A percentile compares a stretch with the other conserved stretches of the same genome.
These are phyloP conservation scores for Pascua guehoae DNA, from an alignment of 1,284 basidiomycete species.

Conservation along the genomic window DNA sequence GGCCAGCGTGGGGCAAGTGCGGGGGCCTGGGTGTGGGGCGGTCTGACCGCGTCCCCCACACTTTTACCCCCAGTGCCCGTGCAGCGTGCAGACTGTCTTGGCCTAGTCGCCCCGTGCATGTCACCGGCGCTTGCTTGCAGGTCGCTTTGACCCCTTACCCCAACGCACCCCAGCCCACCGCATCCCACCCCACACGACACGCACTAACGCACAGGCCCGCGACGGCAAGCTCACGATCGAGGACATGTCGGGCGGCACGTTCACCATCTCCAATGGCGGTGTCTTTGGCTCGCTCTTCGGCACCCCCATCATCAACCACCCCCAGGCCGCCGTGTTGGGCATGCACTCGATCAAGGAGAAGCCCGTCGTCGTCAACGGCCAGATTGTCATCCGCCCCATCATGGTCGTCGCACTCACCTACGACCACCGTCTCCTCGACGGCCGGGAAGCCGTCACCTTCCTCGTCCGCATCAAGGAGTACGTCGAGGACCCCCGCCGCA, in stretches of 20 bases:
- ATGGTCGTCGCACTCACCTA: constrained; percentile 95
- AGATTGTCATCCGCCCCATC: constrained; percentile 86
- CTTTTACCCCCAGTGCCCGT: too few species aligned
- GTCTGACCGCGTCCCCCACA: too few species aligned
- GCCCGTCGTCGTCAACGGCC: constrained; percentile 85
- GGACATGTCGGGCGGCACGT: constrained; percentile 94
- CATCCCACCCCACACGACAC: too few species aligned
- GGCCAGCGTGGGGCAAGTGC: too few species aligned
- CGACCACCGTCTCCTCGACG: constrained; percentile 93
- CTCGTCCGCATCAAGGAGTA: constrained; percentile 73
- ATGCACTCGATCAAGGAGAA: constrained; percentile 97
- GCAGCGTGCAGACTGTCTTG: too few species aligned
- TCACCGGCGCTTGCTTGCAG: too few species aligned
- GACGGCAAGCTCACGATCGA: constrained; percentile 94
- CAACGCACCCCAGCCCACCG: too few species aligned
- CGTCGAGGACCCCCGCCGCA: constrained; percentile 64
- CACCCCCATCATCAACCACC: constrained; percentile 96
- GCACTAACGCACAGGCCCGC: constrained; percentile 57
- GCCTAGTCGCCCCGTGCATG: too few species aligned
- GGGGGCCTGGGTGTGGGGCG: too few species aligned
- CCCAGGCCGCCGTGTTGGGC: constrained; percentile 90
- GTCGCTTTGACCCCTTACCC: too few species aligned
- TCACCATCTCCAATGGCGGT: constrained; percentile 99
- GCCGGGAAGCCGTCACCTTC: constrained; percentile 95
- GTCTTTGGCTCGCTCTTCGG: constrained; percentile 97